Base-by-base conservation (phyloP, 2,329 filamentous ascomycete genomes). In the Aspergillus eucalypticola region DNA sequence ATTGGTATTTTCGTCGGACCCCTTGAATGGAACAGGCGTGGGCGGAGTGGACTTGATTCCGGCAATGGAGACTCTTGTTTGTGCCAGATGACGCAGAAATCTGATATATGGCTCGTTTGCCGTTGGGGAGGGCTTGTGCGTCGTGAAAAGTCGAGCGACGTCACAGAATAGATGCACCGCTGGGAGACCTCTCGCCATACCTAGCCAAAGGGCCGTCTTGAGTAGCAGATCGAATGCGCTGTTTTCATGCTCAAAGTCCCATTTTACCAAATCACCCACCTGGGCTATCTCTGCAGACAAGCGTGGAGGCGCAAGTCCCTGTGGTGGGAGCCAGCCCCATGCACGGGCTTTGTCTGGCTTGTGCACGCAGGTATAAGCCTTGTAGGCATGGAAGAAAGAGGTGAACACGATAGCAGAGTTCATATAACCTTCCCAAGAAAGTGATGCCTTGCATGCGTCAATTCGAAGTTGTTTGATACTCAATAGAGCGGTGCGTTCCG, bases 111-210 rank as follows among this genome's bases (percentile, higher is more conserved):
- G 44, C 7, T 54, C 54, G 5, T 41, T 58, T 13, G 59, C 49
- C 3, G 19, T 21, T 11, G 29, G 23, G 5, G 56, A 46, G 2
- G 64, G 64, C n/a, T 58, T 54, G 25, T 60, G 56, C 6, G 62
- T 35, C 8, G 64, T 64, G 44, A 73, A 73, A 4, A 65, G 56
- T 15, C 66, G 63, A 19, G 60, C 62, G n/a, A 69, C 54, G 35
- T 73, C 68, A 50, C 66, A 71, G 55, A 71, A 73, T 5, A 73
- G 62, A 55, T 72, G 69, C 8, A 71, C 69, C 2, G 71, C 65
- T 13, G 69, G 50, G 3, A 64, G 60, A n/a, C 71, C 68, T 52
- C 71, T 60, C 7, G 69, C 68, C 8, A 69, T 49, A 11, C 64
- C 61, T 11, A 73, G 63, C 69, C 71, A 73, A 44, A 67, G 52